Base-by-base conservation (phyloP, 1,139 yeast species). In the Protomyces arabidopsidicola region DNA sequence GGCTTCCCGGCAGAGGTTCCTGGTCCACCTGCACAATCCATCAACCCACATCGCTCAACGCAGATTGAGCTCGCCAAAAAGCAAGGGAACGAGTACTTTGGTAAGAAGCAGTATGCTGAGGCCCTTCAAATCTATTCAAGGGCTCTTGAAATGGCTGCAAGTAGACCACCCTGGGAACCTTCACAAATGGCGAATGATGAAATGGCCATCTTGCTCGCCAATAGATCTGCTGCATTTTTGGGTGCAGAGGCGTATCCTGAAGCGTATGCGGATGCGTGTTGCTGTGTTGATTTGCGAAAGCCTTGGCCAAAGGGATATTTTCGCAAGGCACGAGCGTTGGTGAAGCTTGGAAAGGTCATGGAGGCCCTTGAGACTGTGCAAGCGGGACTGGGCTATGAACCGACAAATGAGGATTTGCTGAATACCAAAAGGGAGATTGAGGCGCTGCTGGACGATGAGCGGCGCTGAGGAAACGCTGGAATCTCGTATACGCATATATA, bases 151-250 rank as follows among this genome's bases (percentile, higher is more conserved):
- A 83, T 90, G 84, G 87, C 91, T 20, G 77, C 82, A 67, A 84
- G 88, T 69, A 83, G 98, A 74, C 85, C 90, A 39, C 86, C 88
- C 71, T 90, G 91, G 81, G 98, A 93, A 74, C 80, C 91, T 10
- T 88, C 90, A 71, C 90, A 84, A 69, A 82, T 86, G 52, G 87
- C 91, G 45, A 76, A 90, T 64, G 91, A 87, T 71, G 98, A 93
- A 73, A 76, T 88, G 64, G 81, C 86, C 57, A 79, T 83, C 71
- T 82, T 90, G 72, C 76, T 91, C 65, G 86, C 85, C 78, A 87
- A 90, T 64, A 81, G 97, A 68, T 85, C 96, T 24, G 98, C 91
- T 71, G 88, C 96, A 0, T 82, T 86, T 71, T 79, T 90, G 73
- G 81, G 86, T 70, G 78, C 81, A 65, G 81, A 83, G 62, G 78